Percentiles rank a stretch among this genome's conserved stretches.
phyloP scores from a whole-genome alignment of 805 yeast species.

The Millerozyma acaciae region DNA sequence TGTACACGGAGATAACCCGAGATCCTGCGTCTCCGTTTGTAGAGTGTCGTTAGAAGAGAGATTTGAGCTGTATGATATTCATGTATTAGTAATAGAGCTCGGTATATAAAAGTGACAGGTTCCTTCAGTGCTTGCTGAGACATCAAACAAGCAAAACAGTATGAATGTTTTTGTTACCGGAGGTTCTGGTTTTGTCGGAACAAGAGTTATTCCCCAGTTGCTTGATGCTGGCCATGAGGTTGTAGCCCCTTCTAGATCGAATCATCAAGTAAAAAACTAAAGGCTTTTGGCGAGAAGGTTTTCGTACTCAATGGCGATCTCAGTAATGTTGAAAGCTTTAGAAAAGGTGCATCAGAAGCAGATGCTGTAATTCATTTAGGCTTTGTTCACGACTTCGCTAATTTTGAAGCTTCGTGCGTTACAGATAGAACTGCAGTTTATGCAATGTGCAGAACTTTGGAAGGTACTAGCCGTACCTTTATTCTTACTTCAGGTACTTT shows the following conservation, averaged over 20 bases:
- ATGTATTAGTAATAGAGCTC: too few species aligned
- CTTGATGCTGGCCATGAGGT: conserved; percentile 21
- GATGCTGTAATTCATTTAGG: conserved; percentile 40
- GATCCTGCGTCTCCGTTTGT: too few species aligned
- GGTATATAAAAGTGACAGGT: too few species aligned
- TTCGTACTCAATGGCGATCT: conserved; percentile 27
- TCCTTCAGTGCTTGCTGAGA: too few species aligned
- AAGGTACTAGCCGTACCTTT: conserved; percentile 25
- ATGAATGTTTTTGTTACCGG: conserved; percentile 34
- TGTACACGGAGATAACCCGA: too few species aligned
- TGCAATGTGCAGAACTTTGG: conserved; percentile 22
- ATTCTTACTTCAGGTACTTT: conserved; percentile 20
- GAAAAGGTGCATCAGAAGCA: conserved; percentile 19
- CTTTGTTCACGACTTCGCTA: conserved; percentile 26
- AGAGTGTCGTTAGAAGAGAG: too few species aligned
- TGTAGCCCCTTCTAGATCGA: conserved; percentile 28
- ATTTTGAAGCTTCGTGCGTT: conserved; percentile 12
- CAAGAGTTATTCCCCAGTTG: conserved; percentile 16
- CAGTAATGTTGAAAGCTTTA: conserved; percentile 21
- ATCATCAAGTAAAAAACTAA: conserved; percentile 21
- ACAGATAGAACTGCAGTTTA: conserved; percentile 24
- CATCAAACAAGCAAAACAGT: conserved; percentile 5
- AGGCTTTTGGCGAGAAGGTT: conserved; percentile 19
- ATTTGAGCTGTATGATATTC: too few species aligned
- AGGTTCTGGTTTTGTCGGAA: conserved; percentile 32